Evolutionary conservation across 2,329 filamentous ascomycete genomes (phyloP).

Genomic region (Ascocoryne sarcoides): DNA sequence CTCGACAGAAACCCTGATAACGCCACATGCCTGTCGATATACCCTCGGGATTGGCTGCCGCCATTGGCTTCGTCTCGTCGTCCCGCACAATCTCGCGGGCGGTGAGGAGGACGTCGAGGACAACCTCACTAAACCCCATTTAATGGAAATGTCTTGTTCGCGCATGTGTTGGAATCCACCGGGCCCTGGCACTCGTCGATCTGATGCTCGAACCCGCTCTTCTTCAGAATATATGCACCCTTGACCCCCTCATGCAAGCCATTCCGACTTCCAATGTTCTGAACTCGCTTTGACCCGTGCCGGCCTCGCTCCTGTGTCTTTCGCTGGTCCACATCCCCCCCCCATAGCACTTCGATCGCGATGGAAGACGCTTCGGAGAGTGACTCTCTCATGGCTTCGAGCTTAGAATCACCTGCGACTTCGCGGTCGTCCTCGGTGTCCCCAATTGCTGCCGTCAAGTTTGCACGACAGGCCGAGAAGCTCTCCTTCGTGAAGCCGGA

Average conservation of each 20-base stretch:
- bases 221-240: not conserved
- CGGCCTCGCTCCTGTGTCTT: not conserved
- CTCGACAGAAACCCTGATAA: not conserved
- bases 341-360: not conserved
- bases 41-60: too few species aligned
- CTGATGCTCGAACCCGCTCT: not conserved
- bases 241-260: conserved; percentile 1
- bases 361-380: not conserved
- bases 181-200: too few species aligned
- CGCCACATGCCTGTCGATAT: too few species aligned
- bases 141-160: too few species aligned
- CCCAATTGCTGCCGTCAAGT: conserved; percentile 40
- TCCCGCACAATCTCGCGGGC: too few species aligned
- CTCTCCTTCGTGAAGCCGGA: conserved; percentile 35
- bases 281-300: not conserved
- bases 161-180: too few species aligned
- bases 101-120: too few species aligned
- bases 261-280: conserved; percentile 1
- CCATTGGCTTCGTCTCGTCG: too few species aligned
- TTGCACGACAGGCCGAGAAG: conserved; percentile 52
- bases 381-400: not conserved
- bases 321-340: not conserved
- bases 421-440: conserved; percentile 4
- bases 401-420: conserved; percentile 1
- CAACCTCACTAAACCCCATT: too few species aligned